Base-by-base conservation (phyloP, 163 green algal genomes). In the Prototheca cutis region DNA sequence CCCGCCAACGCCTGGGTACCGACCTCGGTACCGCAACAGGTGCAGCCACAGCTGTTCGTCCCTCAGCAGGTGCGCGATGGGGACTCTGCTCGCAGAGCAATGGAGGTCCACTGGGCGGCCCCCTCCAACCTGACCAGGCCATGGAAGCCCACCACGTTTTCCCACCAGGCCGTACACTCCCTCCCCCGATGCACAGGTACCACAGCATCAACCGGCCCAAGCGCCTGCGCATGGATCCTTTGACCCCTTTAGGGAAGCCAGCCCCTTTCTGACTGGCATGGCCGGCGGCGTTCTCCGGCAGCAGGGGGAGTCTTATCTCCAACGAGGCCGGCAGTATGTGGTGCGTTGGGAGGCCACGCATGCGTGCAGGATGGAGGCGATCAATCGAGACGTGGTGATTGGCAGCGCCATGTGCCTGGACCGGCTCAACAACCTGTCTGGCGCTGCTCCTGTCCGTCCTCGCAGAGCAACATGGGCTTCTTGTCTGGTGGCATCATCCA, bases 401-500 rank as follows among this genome's bases (percentile, higher is more conserved):
- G 40, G 40, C 48, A n/a, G n/a, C n/a, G n/a, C n/a, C n/a, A n/a
- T n/a, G n/a, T n/a, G n/a, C n/a, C n/a, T n/a, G n/a, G n/a, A n/a
- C n/a, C n/a, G n/a, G n/a, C n/a, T n/a, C n/a, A n/a, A n/a, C n/a
- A n/a, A n/a, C n/a, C n/a, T n/a, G n/a, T n/a, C n/a, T n/a, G n/a
- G n/a, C n/a, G n/a, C n/a, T n/a, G n/a, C n/a, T n/a, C n/a, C n/a
- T n/a, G n/a, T n/a, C n/a, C n/a, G n/a, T n/a, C 21, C 3, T 17
- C 31, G 31, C 74, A 82, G 66, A 75, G 63, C 19, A 67, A 79
- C 8, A 87, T 94, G 64, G 80, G 79, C 23, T 88, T 87, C 59
- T 63, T 95, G n/a, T 88, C 84, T 2, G 82, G 81, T 10, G 75
- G 77, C 4, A 65, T 72, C 0, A 76, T 94, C 34, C 84, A 84